Base-by-base conservation (phyloP, 352 stramenopile genomes). In the Pythium angustatum region DNA sequence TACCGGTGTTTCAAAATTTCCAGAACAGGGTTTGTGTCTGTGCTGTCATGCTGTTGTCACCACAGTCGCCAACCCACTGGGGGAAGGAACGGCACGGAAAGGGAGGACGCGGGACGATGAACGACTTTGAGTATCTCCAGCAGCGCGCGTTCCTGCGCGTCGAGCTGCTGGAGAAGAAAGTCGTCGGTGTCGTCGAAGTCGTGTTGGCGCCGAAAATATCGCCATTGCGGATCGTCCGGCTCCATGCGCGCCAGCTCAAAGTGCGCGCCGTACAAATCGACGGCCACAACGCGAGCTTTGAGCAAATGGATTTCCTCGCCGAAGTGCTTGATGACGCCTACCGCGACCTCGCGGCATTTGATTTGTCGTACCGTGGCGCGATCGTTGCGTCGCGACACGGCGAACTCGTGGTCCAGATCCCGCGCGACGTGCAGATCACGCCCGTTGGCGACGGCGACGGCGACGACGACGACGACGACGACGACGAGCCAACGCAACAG, bases 91-190 rank as follows among this genome's bases (percentile, higher is more conserved):
- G 12, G 40, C 3, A 21, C 19, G 11, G 38, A 17, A 44, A 21
- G 15, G n/a, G 38, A 3, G 38, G 11, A 5, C 15, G 12, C 51
- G 19, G 17, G 17, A 93, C 91, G 83, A 94, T 94, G 72, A 66
- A 75, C 33, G 84, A 94, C 69, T 94, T 87, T 64, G 84, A 93
- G 68, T 93, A 93, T 62, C 73, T 94, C 69, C 83, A 94, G 69
- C 84, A 94, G 77, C 84, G 84, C 51, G 78, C 79, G 71, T 87
- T 78, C 61, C 76, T 94, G 58, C 76, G 76, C 55, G 80, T 94
- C 59, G 83, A 94, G 59, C 77, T 93, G 70, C 69, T 93, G 66
- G 78, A 77, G n/a, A 71, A 73, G 38, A 71, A 75, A 34, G 57
- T 94, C 14, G 50, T 63, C 15, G 84, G 86, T 51, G 81, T 92